Evolutionary conservation across 495 filamentous ascomycete species (phyloP).

Genomic region (Viridothelium virens): DNA sequence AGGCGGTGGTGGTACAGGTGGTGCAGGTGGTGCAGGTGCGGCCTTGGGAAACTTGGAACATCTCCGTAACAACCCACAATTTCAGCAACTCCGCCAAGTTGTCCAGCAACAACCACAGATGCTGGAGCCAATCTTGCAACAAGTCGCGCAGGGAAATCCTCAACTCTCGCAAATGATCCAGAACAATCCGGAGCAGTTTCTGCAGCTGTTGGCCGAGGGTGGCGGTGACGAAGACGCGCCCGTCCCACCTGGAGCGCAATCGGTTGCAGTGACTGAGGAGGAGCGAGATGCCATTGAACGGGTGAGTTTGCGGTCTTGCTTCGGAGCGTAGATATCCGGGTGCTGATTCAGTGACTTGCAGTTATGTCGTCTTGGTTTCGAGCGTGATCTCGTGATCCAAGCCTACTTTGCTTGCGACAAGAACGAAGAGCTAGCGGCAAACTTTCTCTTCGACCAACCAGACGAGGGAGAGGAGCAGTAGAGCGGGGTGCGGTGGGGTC

Average conservation of each 20-base stretch:
- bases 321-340: neutral
- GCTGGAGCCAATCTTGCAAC: conserved; percentile 94
- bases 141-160: conserved; percentile 92
- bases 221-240: conserved; percentile 57
- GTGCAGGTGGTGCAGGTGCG: conserved; percentile 45
- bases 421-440: conserved; percentile 95
- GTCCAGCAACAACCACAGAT: conserved; percentile 96
- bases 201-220: conserved; percentile 79
- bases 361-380: conserved; percentile 87
- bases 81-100: conserved; percentile 92
- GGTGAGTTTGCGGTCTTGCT: conserved; percentile 47
- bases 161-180: conserved; percentile 87
- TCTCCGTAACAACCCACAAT: conserved; percentile 91
- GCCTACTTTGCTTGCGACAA: conserved; percentile 99
- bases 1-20: conserved; percentile 31
- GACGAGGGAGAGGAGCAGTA: conserved; percentile 67
- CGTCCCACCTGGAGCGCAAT: conserved; percentile 79
- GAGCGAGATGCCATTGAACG: conserved; percentile 95
- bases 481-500: neutral
- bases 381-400: conserved; percentile 89
- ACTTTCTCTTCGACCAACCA: conserved; percentile 95
- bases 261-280: conserved; percentile 87
- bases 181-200: conserved; percentile 83
- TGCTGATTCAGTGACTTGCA: conserved; percentile 39
- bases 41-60: conserved; percentile 76